Base-by-base conservation (phyloP, 2,329 filamentous ascomycete species). In the Fusarium dlaminii region DNA sequence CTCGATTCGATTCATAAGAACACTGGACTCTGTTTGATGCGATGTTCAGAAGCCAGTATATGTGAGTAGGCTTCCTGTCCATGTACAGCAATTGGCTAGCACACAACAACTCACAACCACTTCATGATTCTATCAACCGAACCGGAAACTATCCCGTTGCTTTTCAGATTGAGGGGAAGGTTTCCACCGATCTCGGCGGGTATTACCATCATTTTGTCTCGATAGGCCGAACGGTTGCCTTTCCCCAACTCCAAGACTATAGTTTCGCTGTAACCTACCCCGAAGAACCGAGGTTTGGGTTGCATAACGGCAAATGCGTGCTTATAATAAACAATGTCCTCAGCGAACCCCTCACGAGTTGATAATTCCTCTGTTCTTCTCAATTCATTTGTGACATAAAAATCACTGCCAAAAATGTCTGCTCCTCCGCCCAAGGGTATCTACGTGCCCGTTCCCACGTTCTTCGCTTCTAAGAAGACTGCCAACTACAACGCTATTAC, bases 401-500 rank as follows among this genome's bases (percentile, higher is more conserved):
- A 34, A 20, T 15, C 15, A 45, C 29, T n/a, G 30, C 27, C 29
- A 45, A 61, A 59, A 22, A 70, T 82, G 80, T 66, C 77, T 39
- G 51, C 77, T 49, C 63, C 81, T 68, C 88, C 88, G 45, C 87
- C 88, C 34, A 84, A 86, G 49, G 89, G 89, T 72, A 86, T 90
- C 75, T 90, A 88, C 77, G 88, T 90, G 66, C 88, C 88, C 48
- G 86, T 90, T 48, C 90, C 90, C 11, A 92, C 90, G 56, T 92
- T 92, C 84, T 92, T 91, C 84, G 86, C 73, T 43, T 64, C 76
- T 36, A 86, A 81, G 75, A 84, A 78, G 54, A 77, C 84, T 10
- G 79, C 85, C 36, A 79, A 83, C 54, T 86, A 85, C 67, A 81
- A 85, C 52, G 75, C 84, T 12, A 79, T 86, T 51, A 84, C 87